These are phyloP conservation scores for Lasiosphaeria hispida DNA, from an alignment of 495 filamentous ascomycete species.

Conservation along the genomic window DNA sequence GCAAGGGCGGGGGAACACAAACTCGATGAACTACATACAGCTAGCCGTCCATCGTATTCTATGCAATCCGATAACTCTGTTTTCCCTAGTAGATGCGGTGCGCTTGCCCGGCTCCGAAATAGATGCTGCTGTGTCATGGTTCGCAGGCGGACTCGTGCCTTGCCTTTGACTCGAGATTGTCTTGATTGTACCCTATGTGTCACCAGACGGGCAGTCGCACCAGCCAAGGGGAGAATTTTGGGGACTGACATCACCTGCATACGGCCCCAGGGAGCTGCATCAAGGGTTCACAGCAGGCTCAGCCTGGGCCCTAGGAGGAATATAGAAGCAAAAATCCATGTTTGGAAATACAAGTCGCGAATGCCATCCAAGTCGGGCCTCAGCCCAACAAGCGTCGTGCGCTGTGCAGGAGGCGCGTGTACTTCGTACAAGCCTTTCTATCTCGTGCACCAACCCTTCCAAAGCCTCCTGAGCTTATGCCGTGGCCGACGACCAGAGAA, in stretches of 20 bases:
- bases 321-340: too few species aligned
- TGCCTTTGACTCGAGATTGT: neutral
- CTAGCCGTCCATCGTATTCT: constrained; percentile 22
- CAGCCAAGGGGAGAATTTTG: constrained; percentile 10
- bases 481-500: too few species aligned
- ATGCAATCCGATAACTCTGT: constrained; percentile 13
- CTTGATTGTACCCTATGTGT: constrained; percentile 1
- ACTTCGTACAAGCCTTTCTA: too few species aligned
- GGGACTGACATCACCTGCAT: constrained; percentile 7
- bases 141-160: neutral
- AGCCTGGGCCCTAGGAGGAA: neutral
- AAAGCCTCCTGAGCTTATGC: too few species aligned
- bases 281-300: neutral
- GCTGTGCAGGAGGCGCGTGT: too few species aligned
- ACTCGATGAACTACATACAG: neutral
- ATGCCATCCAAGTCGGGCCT: too few species aligned
- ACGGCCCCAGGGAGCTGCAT: neutral
- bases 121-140: constrained; percentile 27
- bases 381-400: too few species aligned
- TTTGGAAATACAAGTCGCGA: neutral
- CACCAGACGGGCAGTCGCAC: neutral
- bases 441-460: too few species aligned
- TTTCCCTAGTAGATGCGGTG: constrained; percentile 14
- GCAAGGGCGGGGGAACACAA: constrained; percentile 10
- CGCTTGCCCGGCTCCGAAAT: constrained; percentile 20